A percentile compares a stretch with the other conserved stretches of the same genome.
Evolutionary conservation across 1,139 yeast species (phyloP).

Genomic region (Yarrowia galli): DNA sequence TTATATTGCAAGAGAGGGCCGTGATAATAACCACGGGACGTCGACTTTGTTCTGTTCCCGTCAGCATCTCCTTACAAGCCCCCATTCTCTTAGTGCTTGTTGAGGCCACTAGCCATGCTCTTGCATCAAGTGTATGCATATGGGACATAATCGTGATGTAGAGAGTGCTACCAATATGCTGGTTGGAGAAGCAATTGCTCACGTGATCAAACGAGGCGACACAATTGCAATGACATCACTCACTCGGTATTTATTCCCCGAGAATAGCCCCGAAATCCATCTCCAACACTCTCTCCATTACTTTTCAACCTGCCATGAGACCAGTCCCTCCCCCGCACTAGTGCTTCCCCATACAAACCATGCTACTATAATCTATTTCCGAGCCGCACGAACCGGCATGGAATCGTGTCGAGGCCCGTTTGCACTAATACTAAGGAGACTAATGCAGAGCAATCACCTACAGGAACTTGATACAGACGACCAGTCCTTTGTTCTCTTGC

Average conservation of each 20-base stretch:
- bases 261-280: not conserved
- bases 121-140: slow-evolving; percentile 2
- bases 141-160: slow-evolving; percentile 7
- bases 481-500: not conserved
- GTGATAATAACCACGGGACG: slow-evolving; percentile 1
- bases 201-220: not conserved
- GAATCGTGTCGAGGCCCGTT: not conserved
- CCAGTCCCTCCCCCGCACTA: slow-evolving; percentile 32
- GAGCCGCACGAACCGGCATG: slow-evolving; percentile 38
- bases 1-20: not conserved
- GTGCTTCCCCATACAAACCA: slow-evolving; percentile 29
- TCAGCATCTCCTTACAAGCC: slow-evolving; percentile 13
- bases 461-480: not conserved
- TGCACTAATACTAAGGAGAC: not conserved
- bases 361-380: not conserved
- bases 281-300: too few species aligned
- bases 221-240: slow-evolving; percentile 10
- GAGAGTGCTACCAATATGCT: not conserved
- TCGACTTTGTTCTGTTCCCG: not conserved
- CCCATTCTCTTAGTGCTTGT: slow-evolving; percentile 19
- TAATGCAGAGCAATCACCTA: not conserved
- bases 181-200: not conserved
- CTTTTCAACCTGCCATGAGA: not conserved
- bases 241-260: not conserved
- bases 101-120: slow-evolving; percentile 25